phyloP scores from a whole-genome alignment of 148 eudicot genomes.

The Nyssa sinensis region DNA sequence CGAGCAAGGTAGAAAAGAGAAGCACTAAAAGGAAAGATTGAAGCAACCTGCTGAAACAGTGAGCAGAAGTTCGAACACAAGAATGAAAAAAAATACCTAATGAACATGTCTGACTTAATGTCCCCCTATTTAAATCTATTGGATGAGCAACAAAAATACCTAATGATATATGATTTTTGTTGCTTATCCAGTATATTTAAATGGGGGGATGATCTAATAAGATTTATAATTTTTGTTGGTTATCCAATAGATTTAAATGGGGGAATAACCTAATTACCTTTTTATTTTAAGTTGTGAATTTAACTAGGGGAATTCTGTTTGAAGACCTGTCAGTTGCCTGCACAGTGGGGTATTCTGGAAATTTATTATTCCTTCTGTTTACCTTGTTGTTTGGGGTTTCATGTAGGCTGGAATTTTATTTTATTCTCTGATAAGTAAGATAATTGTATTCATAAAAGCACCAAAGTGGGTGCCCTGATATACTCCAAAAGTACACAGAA shows the following conservation, averaged over 20 bases:
- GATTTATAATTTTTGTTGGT: not conserved
- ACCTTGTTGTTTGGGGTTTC: not conserved
- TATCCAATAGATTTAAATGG: not conserved
- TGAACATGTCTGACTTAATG: not conserved
- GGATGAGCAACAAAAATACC: not conserved
- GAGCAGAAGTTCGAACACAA: not conserved
- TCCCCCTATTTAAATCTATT: not conserved
- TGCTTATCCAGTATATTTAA: no score
- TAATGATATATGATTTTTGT: conserved; percentile 5
- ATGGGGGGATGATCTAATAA: no score
- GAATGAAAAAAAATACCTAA: not conserved
- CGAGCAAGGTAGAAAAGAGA: not conserved
- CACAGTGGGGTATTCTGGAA: not conserved
- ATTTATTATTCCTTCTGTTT: not conserved
- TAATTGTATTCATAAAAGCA: no score
- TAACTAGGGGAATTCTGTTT: not conserved
- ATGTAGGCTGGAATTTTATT: not conserved
- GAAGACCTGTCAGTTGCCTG: not conserved
- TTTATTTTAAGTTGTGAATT: not conserved
- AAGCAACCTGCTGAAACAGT: not conserved
- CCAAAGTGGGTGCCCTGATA: no score
- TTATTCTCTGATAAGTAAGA: no score
- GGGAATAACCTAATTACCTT: not conserved
- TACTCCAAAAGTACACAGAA: no score
- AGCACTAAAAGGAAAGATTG: not conserved